A percentile compares a stretch with the other conserved stretches of the same genome.
phyloP scores from a whole-genome alignment of 2,329 filamentous ascomycete species.

The Aureobasidium sp. region DNA sequence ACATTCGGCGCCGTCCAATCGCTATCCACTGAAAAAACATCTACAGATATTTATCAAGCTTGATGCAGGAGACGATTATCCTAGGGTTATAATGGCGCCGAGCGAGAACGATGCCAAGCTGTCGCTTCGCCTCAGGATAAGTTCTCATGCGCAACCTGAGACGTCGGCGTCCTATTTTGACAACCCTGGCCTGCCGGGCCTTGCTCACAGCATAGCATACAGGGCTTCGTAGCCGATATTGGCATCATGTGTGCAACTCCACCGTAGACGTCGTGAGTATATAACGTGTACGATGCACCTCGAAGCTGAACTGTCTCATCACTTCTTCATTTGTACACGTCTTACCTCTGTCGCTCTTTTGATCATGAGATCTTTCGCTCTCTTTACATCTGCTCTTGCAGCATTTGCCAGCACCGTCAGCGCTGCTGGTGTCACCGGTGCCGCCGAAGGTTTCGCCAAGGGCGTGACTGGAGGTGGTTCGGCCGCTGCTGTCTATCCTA shows the following conservation, averaged over 20 bases:
- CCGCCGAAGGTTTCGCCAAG: constrained; percentile 42
- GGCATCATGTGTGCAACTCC: background rate
- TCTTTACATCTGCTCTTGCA: constrained; percentile 16
- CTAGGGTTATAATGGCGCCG: background rate
- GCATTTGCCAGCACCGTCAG: constrained; percentile 20
- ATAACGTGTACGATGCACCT: background rate
- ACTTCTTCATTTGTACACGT: constrained; percentile 3
- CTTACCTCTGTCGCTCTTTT: background rate
- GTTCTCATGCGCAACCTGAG: constrained; percentile 6
- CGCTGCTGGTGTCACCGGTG: constrained; percentile 25
- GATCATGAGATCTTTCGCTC: constrained; percentile 22
- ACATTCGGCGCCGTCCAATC: background rate
- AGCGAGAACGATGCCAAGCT: background rate
- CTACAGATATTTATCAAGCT: background rate
- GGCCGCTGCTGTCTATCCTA: constrained; percentile 47
- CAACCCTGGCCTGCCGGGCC: background rate
- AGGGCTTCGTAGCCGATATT: constrained; percentile 8
- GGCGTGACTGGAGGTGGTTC: constrained; percentile 53
- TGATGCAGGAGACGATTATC: background rate
- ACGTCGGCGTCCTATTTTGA: constrained; percentile 6
- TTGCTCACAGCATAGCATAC: background rate
- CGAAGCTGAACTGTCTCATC: background rate
- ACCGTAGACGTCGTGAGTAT: background rate
- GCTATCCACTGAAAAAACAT: background rate
- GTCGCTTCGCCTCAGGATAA: constrained; percentile 4